Conservation (phyloP, 108 stramenopile genomes). For the Schizochytrium sp. region DNA sequence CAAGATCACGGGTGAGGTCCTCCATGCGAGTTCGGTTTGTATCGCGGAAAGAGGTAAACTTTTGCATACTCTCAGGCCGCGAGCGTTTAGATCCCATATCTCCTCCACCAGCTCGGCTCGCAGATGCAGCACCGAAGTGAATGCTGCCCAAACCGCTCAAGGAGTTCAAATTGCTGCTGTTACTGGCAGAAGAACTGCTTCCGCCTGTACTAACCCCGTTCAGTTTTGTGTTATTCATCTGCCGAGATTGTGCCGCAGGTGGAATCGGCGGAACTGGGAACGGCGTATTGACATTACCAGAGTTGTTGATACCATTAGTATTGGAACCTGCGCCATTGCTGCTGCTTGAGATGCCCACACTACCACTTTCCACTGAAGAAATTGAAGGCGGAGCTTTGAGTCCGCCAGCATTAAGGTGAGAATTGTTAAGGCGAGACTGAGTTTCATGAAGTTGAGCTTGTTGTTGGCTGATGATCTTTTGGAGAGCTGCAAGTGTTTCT, state of each 20-base stretch:
- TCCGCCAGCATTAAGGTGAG: too few species aligned
- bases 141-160: not conserved
- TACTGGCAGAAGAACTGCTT: not conserved
- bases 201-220: not conserved
- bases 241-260: not conserved
- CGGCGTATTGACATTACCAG: not conserved
- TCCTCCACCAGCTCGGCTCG: slow-evolving; percentile 7
- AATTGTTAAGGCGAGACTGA: too few species aligned
- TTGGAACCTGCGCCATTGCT: not conserved
- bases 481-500: not conserved
- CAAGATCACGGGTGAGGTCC: not conserved
- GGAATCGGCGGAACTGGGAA: not conserved
- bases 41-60: slow-evolving; percentile 32
- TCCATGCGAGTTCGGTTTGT: slow-evolving; percentile 16
- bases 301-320: slow-evolving; percentile 5
- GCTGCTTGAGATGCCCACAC: not conserved
- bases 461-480: not conserved
- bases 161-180: not conserved
- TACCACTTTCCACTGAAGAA: too few species aligned
- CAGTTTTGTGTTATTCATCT: not conserved
- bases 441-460: too few species aligned
- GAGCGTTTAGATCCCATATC: slow-evolving; percentile 60
- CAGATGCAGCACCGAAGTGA: not conserved
- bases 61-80: slow-evolving; percentile 50
- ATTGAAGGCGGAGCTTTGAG: too few species aligned